phyloP scores from a whole-genome alignment of 163 green algal species.

The Trebouxiophyceae sp. region DNA sequence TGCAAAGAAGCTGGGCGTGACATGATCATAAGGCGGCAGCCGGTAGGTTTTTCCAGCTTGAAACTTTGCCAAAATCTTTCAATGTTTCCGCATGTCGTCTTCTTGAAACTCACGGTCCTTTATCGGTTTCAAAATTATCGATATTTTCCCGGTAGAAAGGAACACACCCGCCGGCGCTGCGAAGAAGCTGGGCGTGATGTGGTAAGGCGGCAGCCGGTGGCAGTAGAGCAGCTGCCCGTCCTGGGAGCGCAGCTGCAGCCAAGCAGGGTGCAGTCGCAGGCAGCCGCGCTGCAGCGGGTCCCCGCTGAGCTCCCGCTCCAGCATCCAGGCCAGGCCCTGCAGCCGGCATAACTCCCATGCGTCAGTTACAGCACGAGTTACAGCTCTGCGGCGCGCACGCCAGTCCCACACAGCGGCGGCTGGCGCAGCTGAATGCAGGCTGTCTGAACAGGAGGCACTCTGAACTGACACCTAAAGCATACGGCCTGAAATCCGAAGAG shows the following conservation, averaged over 20 bases:
- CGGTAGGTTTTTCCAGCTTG: not conserved
- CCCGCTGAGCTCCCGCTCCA: conserved; percentile 37
- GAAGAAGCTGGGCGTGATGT: conserved; percentile 26
- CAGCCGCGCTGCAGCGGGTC: conserved; percentile 35
- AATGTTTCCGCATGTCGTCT: no score
- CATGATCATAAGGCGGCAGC: conserved; percentile 6
- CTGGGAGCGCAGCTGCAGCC: conserved; percentile 39
- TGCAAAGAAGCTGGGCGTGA: conserved; percentile 25
- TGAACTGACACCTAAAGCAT: no score
- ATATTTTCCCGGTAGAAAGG: not conserved
- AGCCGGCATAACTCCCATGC: not conserved
- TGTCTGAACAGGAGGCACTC: no score
- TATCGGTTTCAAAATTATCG: no score
- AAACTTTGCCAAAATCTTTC: not conserved
- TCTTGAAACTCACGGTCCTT: no score
- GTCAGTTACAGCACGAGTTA: not conserved
- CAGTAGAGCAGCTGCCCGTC: conserved; percentile 31
- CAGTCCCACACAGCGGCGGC: no score
- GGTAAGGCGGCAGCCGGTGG: conserved; percentile 10
- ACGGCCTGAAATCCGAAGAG: no score
- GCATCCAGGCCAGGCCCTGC: conserved; percentile 53
- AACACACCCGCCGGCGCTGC: conserved; percentile 10
- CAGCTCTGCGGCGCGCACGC: no score
- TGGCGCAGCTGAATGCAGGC: no score
- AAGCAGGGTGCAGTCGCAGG: conserved; percentile 44